phyloP scores from a whole-genome alignment of 345 rosid genomes.

The Microthlaspi erraticum region DNA sequence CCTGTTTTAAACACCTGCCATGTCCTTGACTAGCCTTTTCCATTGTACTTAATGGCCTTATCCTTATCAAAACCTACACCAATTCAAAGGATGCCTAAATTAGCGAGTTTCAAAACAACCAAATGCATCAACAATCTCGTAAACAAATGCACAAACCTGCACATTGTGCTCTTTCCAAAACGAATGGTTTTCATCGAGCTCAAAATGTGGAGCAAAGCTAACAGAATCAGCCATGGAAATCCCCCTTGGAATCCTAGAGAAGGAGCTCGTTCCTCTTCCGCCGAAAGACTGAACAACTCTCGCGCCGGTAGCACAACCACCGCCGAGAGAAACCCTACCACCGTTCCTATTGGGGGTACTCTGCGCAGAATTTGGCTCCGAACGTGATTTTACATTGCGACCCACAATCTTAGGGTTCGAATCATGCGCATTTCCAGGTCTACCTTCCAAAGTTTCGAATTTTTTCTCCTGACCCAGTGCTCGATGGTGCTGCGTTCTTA shows the following conservation, averaged over 20 bases:
- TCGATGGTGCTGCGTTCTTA: constrained; percentile 40
- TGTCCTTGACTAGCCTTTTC: constrained; percentile 75
- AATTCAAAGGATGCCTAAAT: constrained; percentile 8
- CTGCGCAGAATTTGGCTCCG: constrained; percentile 74
- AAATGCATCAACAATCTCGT: background rate
- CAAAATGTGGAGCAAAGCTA: constrained; percentile 60
- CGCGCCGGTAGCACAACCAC: constrained; percentile 46
- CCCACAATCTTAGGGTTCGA: constrained; percentile 52
- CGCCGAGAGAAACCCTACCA: constrained; percentile 65
- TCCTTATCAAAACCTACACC: constrained; percentile 79
- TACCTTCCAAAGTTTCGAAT: constrained; percentile 33
- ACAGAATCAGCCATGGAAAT: constrained; percentile 51
- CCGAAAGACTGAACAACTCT: constrained; percentile 47
- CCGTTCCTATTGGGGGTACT: constrained; percentile 73
- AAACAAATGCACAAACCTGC: constrained; percentile 59
- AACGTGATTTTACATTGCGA: constrained; percentile 57
- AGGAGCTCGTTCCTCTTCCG: constrained; percentile 56
- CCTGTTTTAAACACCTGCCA: constrained; percentile 76
- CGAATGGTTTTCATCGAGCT: constrained; percentile 72
- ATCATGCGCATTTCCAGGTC: constrained; percentile 39
- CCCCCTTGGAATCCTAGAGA: constrained; percentile 59
- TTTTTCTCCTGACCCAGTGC: constrained; percentile 38
- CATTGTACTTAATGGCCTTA: constrained; percentile 68
- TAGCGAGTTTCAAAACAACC: constrained; percentile 4
- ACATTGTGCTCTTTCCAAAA: constrained; percentile 91